Conservation (phyloP, 202 grass and related monocot genomes). For the Thinopyrum obtusiflorum region DNA sequence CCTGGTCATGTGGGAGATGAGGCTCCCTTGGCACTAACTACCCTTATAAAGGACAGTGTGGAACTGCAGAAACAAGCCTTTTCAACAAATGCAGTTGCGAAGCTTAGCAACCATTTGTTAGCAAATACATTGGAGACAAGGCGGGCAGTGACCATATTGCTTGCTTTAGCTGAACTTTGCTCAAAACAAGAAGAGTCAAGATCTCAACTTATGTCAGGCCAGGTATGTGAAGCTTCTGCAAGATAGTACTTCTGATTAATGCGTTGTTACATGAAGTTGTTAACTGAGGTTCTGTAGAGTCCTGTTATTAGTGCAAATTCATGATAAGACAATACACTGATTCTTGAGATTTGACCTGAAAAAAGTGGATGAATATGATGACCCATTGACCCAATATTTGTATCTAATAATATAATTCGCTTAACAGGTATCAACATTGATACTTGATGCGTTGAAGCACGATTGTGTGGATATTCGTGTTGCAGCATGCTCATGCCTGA, state of each 20-base stretch:
- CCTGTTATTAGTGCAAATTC: constrained; percentile 22
- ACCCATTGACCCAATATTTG: neutral
- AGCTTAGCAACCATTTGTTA: constrained; percentile 66
- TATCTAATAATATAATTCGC: neutral
- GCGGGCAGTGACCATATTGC: constrained; percentile 76
- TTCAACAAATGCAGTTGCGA: constrained; percentile 68
- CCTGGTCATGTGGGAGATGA: constrained; percentile 76
- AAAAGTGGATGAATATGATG: constrained; percentile 6
- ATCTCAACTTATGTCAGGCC: constrained; percentile 77
- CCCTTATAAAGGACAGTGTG: constrained; percentile 71
- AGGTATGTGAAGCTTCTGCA: constrained; percentile 56
- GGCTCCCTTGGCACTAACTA: constrained; percentile 84
- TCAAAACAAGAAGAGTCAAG: constrained; percentile 83
- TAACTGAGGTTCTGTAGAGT: constrained; percentile 6
- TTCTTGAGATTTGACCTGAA: neutral
- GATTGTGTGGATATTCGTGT: constrained; percentile 72
- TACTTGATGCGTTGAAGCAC: constrained; percentile 84
- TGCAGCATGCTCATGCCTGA: constrained; percentile 86
- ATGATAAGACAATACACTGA: neutral
- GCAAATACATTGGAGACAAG: constrained; percentile 57
- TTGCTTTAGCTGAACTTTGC: constrained; percentile 86
- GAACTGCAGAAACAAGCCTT: constrained; percentile 87
- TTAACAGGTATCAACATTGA: constrained; percentile 66
- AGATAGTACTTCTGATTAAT: constrained; percentile 8
- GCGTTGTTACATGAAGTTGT: neutral